Conservation (phyloP, 768 basidiomycete species). For the Gloeopeniophorella convolvens region DNA sequence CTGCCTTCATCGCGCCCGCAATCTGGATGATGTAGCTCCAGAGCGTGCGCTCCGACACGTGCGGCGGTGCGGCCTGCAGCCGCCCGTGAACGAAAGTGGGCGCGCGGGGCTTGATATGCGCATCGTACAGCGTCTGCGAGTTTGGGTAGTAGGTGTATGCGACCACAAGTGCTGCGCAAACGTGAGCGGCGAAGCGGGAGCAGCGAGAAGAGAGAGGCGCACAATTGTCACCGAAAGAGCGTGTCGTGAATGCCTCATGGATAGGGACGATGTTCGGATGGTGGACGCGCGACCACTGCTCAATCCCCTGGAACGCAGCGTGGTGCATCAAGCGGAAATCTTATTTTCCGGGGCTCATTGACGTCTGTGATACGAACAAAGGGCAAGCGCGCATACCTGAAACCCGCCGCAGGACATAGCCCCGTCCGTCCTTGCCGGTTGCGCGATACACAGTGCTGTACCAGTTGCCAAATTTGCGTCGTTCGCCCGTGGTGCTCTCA, state of each 20-base stretch:
- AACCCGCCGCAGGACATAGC: conserved; percentile 75
- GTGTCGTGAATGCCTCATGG: conserved; percentile 91
- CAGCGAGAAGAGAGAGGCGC: conserved; percentile 28
- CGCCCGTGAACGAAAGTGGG: conserved; percentile 32
- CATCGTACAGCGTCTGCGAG: conserved; percentile 74
- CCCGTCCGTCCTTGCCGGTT: conserved; percentile 65
- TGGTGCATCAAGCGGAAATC: conserved; percentile 82
- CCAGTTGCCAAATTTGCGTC: conserved; percentile 78
- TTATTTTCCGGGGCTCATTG: conserved; percentile 28
- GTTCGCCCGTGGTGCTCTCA: conserved; percentile 50
- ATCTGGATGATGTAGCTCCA: conserved; percentile 95
- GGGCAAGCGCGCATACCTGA: conserved; percentile 56
- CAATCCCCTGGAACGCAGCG: conserved; percentile 73
- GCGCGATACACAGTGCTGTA: conserved; percentile 82
- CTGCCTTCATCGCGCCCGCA: conserved; percentile 76
- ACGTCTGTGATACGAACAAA: conserved; percentile 1
- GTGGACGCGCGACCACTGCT: conserved; percentile 75
- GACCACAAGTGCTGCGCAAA: conserved; percentile 70
- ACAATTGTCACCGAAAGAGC: conserved; percentile 91
- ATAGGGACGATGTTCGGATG: conserved; percentile 84
- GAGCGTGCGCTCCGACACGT: conserved; percentile 69
- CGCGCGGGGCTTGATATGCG: conserved; percentile 59
- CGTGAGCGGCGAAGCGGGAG: conserved; percentile 6
- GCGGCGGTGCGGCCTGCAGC: conserved; percentile 28
- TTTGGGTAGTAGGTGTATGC: conserved; percentile 87